Percentiles rank a stretch among this genome's conserved stretches.
phyloP scores from a whole-genome alignment of 2,329 filamentous ascomycete genomes.

The Monosporascus sp. region DNA sequence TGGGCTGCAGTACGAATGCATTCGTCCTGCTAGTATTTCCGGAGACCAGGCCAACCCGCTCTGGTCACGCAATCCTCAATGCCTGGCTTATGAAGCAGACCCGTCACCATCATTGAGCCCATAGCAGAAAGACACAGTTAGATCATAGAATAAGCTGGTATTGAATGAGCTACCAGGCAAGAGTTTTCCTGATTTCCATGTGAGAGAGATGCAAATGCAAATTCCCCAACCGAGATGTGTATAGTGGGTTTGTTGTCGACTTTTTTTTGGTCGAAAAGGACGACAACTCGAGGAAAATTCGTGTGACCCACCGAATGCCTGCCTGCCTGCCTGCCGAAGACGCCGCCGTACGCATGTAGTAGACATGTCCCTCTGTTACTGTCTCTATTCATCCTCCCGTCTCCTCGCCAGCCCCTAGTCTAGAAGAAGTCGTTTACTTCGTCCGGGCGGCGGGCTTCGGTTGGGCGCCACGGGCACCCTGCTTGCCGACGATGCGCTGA shows the following conservation, averaged over 20 bases:
- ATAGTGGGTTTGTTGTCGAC: constrained; percentile 7
- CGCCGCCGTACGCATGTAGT: constrained; percentile 26
- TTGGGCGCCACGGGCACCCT: constrained; percentile 87
- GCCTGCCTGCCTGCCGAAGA: constrained; percentile 21
- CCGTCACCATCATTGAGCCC: too few relatives aligned
- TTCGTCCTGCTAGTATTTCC: too few relatives aligned
- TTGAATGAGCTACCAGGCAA: constrained; percentile 26
- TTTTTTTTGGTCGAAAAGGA: constrained; percentile 16
- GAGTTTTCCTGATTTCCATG: constrained; percentile 21
- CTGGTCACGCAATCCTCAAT: neutral
- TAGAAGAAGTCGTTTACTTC: neutral
- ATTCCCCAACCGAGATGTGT: constrained; percentile 22
- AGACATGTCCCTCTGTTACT: constrained; percentile 4
- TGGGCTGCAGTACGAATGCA: too few relatives aligned
- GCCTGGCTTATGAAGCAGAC: too few relatives aligned
- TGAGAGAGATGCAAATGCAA: constrained; percentile 20
- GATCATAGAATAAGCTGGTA: constrained; percentile 25
- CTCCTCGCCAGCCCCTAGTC: neutral
- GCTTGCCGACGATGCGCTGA: constrained; percentile 85
- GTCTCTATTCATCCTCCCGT: constrained; percentile 6
- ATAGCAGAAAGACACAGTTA: neutral
- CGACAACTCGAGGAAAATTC: constrained; percentile 24
- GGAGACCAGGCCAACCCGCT: neutral
- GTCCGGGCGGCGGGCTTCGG: constrained; percentile 80
- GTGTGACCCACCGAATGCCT: neutral